Conservation (phyloP, 345 rosid genomes). For the Microthlaspi erraticum region DNA sequence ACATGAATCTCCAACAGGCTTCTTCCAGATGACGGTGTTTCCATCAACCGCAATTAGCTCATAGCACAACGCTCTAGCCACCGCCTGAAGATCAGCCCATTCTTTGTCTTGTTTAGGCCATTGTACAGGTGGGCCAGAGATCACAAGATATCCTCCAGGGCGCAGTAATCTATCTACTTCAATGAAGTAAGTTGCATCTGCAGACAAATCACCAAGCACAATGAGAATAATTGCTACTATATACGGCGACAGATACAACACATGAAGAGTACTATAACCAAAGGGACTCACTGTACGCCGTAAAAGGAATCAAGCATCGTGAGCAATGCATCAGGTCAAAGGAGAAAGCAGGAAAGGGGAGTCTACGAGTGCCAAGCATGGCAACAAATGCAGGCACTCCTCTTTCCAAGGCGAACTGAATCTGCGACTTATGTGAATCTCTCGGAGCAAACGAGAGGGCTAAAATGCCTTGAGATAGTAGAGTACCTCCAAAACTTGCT, state of each 20-base stretch:
- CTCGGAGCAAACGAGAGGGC: constrained; percentile 93
- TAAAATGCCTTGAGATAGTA: constrained; percentile 72
- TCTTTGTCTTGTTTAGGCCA: constrained; percentile 99
- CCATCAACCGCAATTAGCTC: constrained; percentile 89
- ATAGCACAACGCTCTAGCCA: constrained; percentile 86
- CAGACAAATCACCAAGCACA: constrained; percentile 40
- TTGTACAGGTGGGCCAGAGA: constrained; percentile 98
- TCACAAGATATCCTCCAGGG: constrained; percentile 92
- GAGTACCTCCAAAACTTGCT: constrained; percentile 95
- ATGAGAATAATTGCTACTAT: constrained; percentile 34
- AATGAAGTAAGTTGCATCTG: constrained; percentile 92
- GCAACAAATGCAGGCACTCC: constrained; percentile 98
- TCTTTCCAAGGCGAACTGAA: constrained; percentile 95
- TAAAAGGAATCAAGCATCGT: constrained; percentile 89
- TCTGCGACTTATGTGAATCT: constrained; percentile 97
- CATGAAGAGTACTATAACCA: background rate
- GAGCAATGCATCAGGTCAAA: constrained; percentile 95
- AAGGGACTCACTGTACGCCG: constrained; percentile 88
- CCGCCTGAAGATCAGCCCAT: constrained; percentile 98
- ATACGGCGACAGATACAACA: constrained; percentile 12
- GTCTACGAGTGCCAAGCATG: constrained; percentile 98
- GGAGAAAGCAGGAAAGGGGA: constrained; percentile 89
- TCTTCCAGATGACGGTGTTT: constrained; percentile 97
- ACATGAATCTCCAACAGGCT: constrained; percentile 77
- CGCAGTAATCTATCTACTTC: constrained; percentile 94